Base-by-base conservation (phyloP, 768 basidiomycete species). In the Flagelloscypha sp. region DNA sequence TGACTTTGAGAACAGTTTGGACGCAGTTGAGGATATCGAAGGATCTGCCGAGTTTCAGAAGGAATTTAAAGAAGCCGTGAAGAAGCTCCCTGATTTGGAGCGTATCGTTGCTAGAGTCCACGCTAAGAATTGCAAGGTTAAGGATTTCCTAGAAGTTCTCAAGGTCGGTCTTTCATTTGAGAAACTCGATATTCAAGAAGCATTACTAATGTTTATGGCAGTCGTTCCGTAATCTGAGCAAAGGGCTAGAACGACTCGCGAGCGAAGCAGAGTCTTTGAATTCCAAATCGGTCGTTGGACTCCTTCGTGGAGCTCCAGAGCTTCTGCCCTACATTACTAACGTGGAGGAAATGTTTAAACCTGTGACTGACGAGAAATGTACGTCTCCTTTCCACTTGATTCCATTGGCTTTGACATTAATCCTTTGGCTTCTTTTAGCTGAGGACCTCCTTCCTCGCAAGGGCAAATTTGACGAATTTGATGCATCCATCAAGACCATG, bases 31-130 rank as follows among this genome's bases (percentile, higher is more conserved):
- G 48, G 94, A 94, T 50, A 70, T 99, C 29, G 76, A 98, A 50
- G 65, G 75, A 16, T 76, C 94, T 45, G 76, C 76, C 1, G 74
- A 69, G 0, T 94, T 92, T 49, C 80, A 85, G 48, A 66, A 63
- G 5, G 70, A 78, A 0, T 98, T 98, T 55, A 72, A 68, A 15
- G 68, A 72, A 33, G 54, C 92, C 15, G 81, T 79, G 7, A 89
- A 87, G 57, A 79, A 81, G 10, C 54, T 95, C 6, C 92, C 92
- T 5, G 94, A 98, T 55, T 70, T 94, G 7, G 89, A 98, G 53
- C 85, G 95, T 10, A 77, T 95, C 38, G 80, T 99, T 7, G 92
- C 92, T 8, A 82, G 95, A 24, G 84, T 98, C 37, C 95, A 98
- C 51, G 93, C 93, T 9, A 89, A 84, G 53, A 85, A 79, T 38